Conservation (phyloP, 2,329 filamentous ascomycete genomes). For the Hypoxylon sp. region DNA sequence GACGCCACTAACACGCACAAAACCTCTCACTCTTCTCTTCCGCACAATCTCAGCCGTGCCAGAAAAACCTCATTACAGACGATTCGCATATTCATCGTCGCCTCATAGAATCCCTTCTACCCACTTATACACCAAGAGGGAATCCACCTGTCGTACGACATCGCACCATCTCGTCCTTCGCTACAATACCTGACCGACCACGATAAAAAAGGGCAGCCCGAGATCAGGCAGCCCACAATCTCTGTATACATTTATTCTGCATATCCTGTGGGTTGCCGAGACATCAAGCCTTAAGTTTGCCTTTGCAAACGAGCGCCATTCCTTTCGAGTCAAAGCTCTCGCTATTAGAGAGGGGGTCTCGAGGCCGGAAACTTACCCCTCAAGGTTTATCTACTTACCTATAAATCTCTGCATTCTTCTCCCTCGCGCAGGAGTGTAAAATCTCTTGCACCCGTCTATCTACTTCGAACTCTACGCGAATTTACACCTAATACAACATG, state of each 20-base stretch:
- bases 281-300: conserved; percentile 9
- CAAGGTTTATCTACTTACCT: conserved; percentile 10
- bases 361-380: conserved; percentile 21
- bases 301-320: conserved; percentile 9
- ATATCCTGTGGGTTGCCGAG: conserved; percentile 29
- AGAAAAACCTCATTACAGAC: conserved; percentile 12
- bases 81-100: conserved; percentile 23
- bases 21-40: conserved; percentile 21
- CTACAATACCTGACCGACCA: conserved; percentile 8
- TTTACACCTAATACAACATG: conserved; percentile 21
- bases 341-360: conserved; percentile 19
- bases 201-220: conserved; percentile 20
- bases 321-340: conserved; percentile 15
- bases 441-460: conserved; percentile 15
- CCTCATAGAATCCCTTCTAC: conserved; percentile 31
- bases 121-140: conserved; percentile 30
- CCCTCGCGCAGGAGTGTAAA: background rate
- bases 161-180: conserved; percentile 44
- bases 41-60: conserved; percentile 14
- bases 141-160: conserved; percentile 49
- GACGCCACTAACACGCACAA: conserved; percentile 19
- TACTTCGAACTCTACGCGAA: conserved; percentile 12
- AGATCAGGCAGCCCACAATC: conserved; percentile 31
- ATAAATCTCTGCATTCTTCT: conserved; percentile 10
- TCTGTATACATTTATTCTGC: conserved; percentile 25